These are phyloP conservation scores for Poronia punctata DNA, from an alignment of 495 filamentous ascomycete genomes.

Conservation along the genomic window DNA sequence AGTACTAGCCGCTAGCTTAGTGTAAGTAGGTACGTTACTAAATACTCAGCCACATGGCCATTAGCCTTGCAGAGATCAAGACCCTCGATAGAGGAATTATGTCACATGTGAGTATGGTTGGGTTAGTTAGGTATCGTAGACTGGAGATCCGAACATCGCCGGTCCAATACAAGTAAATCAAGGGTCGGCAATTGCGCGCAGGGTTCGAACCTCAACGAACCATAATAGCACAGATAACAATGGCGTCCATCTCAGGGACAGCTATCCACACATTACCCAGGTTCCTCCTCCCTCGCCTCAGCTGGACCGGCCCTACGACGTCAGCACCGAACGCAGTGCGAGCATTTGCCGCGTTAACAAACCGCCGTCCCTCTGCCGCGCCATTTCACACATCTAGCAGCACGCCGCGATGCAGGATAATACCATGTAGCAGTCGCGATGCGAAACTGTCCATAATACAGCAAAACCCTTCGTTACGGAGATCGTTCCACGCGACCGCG, in stretches of 20 bases:
- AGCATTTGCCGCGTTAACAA: slow-evolving; percentile 17
- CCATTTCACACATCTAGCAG: slow-evolving; percentile 13
- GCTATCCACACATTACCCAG: slow-evolving; percentile 34
- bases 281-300: slow-evolving; percentile 47
- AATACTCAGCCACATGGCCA: slow-evolving; percentile 15
- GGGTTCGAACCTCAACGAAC: no score
- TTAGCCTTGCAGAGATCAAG: no score
- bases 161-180: not conserved
- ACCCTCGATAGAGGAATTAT: no score
- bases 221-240: slow-evolving; percentile 6
- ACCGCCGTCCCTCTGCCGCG: slow-evolving; percentile 10
- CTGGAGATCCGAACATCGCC: slow-evolving; percentile 2
- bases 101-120: no score
- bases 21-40: no score
- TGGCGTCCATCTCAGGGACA: slow-evolving; percentile 25
- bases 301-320: slow-evolving; percentile 37
- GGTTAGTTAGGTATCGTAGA: no score
- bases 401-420: not conserved
- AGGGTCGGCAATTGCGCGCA: no score
- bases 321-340: slow-evolving; percentile 14
- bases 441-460: slow-evolving; percentile 14
- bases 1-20: not conserved
- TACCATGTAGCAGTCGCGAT: not conserved
- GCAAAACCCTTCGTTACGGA: slow-evolving; percentile 22
- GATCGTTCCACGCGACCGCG: slow-evolving; percentile 66